Evolutionary conservation across 768 basidiomycete species (phyloP).

Genomic region (Naematelia aurantialba): DNA sequence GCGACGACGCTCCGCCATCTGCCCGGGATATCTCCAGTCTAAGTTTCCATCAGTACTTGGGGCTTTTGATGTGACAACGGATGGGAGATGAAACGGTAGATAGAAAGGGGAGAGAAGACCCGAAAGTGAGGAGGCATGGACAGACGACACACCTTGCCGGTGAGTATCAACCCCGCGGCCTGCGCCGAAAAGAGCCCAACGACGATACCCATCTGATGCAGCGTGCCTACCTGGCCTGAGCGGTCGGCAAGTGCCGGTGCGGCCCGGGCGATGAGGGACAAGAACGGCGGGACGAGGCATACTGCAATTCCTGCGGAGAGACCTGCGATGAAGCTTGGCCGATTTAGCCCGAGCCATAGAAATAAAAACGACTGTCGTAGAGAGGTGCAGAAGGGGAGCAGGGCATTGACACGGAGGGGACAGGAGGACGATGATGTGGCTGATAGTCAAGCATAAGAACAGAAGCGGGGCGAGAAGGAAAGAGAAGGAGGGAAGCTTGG

Average conservation of each 20-base stretch:
- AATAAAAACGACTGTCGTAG: too few species aligned
- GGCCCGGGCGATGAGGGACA: conserved; percentile 32
- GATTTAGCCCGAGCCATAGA: too few species aligned
- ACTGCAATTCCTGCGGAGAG: conserved; percentile 43
- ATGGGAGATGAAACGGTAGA: not conserved
- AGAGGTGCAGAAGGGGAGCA: too few species aligned
- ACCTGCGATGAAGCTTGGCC: conserved; percentile 37
- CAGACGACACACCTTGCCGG: conserved; percentile 32
- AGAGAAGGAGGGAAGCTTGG: too few species aligned
- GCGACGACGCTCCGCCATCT: conserved; percentile 45
- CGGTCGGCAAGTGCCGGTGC: conserved; percentile 25
- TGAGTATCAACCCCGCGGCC: conserved; percentile 36
- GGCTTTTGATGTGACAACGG: too few species aligned
- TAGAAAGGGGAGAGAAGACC: not conserved
- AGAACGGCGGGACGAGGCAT: conserved; percentile 45
- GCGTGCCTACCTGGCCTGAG: conserved; percentile 42
- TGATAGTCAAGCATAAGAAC: not conserved
- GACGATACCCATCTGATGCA: conserved; percentile 47
- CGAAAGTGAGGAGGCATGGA: not conserved
- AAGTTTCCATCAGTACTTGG: too few species aligned
- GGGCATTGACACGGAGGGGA: too few species aligned
- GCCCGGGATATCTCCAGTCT: conserved; percentile 44
- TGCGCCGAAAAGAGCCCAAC: conserved; percentile 43
- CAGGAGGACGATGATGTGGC: too few species aligned
- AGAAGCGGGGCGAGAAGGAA: too few species aligned